Evolutionary conservation across 1,139 yeast genomes (phyloP).

Genomic region (Arxiozyma heterogenica): DNA sequence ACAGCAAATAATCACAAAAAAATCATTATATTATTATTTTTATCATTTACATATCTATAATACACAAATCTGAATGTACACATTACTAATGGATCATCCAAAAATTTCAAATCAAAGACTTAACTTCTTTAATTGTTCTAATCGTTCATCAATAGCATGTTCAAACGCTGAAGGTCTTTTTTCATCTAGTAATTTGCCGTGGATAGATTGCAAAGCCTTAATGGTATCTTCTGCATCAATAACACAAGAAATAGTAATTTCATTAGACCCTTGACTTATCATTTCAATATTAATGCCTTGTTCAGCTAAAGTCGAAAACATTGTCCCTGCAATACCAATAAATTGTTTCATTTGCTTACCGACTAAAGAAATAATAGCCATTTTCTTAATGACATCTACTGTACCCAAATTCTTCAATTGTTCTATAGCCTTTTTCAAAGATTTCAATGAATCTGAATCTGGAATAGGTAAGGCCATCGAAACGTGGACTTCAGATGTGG

Average conservation of each 20-base stretch:
- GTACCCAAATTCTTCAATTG: slow-evolving; percentile 76
- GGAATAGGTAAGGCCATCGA: slow-evolving; percentile 92
- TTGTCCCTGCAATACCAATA: slow-evolving; percentile 94
- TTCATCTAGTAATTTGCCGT: slow-evolving; percentile 58
- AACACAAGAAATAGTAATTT: slow-evolving; percentile 91
- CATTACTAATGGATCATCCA: background rate
- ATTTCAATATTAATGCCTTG: slow-evolving; percentile 90
- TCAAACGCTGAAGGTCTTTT: slow-evolving; percentile 15
- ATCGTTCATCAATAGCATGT: slow-evolving; percentile 27
- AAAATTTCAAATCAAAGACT: slow-evolving; percentile 11
- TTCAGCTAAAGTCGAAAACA: slow-evolving; percentile 91
- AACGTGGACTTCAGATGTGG: slow-evolving; percentile 95
- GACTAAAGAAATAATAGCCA: slow-evolving; percentile 88
- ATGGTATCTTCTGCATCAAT: slow-evolving; percentile 75
- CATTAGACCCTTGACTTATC: slow-evolving; percentile 98
- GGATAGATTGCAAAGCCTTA: slow-evolving; percentile 79
- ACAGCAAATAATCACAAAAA: background rate
- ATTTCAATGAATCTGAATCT: slow-evolving; percentile 48
- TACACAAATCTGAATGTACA: background rate
- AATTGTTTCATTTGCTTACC: slow-evolving; percentile 96
- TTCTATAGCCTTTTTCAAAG: slow-evolving; percentile 58
- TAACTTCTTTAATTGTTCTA: slow-evolving; percentile 28
- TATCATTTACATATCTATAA: background rate
- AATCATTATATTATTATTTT: background rate
- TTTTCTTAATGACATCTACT: slow-evolving; percentile 76